Evolutionary conservation across 1,284 basidiomycete genomes (phyloP), one percentile per base, ranked within the genome.

Genomic region (Cronartium quercuum): DNA sequence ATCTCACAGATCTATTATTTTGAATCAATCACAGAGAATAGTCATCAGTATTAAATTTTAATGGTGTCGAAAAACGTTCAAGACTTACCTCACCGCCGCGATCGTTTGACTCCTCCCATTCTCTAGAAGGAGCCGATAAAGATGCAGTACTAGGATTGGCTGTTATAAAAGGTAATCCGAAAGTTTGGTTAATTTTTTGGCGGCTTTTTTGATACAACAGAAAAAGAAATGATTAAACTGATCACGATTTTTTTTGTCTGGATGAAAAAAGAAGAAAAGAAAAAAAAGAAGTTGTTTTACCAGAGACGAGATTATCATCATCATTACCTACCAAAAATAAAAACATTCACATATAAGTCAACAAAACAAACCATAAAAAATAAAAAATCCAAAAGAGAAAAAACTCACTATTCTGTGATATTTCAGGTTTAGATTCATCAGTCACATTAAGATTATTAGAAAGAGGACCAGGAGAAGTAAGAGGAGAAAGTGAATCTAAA

Each of bases 1-100:
- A 96, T 88, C 83, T 97, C 94, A 82, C 94, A 97, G 73, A 88
- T 87, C 84, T 87, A 85, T 60, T 24, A 15, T 29, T 35, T 18
- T 40, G 37, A 37, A 15, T 41, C 3, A 51, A 66, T 66, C 7
- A 15, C 1, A 63, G 12, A 12, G 7, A 35, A 61, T 9, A 29
- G 55, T 58, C 24, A 9, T n/a, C 12, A 58, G 12, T 21, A 29
- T n/a, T 58, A 9, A 9, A 58, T 29, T n/a, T 58, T 58, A 58
- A 7, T 58, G 24, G 24, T 9, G 9, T n/a, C 55, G 9, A 58
- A 58, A 58, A 37, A 38, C 6, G 9, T 3, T 9, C n/a, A 3
- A 35, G 24, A 40, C 70, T 62, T 66, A 75, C 71, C n/a, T 75
- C 71, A 18, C 71, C 71, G n/a, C 71, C 71, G 15, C 64, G 64